Conservation (phyloP, 1,284 basidiomycete species). For the Sporisorium scitamineum region DNA sequence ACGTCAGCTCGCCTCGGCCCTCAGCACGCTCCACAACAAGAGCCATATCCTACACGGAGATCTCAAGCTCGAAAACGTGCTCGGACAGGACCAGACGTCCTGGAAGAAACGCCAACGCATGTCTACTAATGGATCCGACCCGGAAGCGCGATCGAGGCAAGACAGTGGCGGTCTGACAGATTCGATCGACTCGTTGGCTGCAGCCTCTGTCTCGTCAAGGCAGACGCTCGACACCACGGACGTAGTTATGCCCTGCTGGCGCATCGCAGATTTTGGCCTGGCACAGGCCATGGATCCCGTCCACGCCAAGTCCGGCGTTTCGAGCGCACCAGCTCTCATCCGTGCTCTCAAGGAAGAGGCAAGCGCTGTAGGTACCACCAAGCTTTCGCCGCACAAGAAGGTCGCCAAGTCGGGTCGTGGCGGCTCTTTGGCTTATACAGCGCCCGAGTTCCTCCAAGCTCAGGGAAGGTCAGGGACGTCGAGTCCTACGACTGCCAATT, state of each 20-base stretch:
- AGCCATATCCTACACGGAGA: constrained; percentile 75
- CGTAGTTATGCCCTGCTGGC: constrained; percentile 69
- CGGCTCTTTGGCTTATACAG: constrained; percentile 60
- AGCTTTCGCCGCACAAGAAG: not conserved
- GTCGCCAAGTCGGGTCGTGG: constrained; percentile 30
- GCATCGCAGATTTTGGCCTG: constrained; percentile 83
- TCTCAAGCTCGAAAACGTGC: constrained; percentile 95
- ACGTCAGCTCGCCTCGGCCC: constrained; percentile 85
- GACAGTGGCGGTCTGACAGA: constrained; percentile 17
- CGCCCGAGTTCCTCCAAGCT: constrained; percentile 56
- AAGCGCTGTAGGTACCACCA: not conserved
- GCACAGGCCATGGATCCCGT: constrained; percentile 67
- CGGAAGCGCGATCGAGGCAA: constrained; percentile 15
- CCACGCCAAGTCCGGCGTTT: constrained; percentile 9
- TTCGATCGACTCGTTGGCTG: constrained; percentile 30
- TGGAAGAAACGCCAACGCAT: constrained; percentile 48
- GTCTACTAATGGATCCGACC: constrained; percentile 10
- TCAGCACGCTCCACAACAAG: constrained; percentile 85
- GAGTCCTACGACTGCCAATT: constrained; percentile 22
- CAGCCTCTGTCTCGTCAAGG: constrained; percentile 69
- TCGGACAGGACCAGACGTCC: constrained; percentile 70
- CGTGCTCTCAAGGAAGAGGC: constrained; percentile 45
- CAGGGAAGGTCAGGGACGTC: constrained; percentile 26
- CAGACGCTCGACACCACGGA: constrained; percentile 57
- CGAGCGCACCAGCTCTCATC: constrained; percentile 25